Conservation (phyloP, 2,329 filamentous ascomycete species). For the Trichoderma atroviride region DNA sequence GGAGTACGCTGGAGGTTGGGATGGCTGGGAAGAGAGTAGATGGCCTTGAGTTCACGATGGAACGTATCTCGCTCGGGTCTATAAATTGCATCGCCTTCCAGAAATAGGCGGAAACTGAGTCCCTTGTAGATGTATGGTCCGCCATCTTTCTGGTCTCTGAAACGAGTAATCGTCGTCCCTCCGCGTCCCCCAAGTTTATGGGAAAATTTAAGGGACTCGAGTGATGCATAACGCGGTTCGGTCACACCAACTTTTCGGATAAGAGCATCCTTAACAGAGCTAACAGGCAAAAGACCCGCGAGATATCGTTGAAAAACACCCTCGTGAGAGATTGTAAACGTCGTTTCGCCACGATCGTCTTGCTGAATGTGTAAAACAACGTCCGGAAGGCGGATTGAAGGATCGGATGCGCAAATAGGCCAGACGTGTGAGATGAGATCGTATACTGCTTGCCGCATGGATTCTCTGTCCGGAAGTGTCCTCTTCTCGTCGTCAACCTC, state of each 20-base stretch:
- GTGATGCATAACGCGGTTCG: background rate
- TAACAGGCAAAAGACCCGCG: background rate
- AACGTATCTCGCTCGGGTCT: background rate
- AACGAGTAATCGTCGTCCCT: background rate
- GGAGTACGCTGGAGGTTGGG: background rate
- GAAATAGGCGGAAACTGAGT: conserved; percentile 1
- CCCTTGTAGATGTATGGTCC: background rate
- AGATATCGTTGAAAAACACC: background rate
- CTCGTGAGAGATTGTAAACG: background rate
- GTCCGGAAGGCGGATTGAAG: background rate
- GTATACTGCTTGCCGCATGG: background rate
- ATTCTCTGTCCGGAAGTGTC: background rate
- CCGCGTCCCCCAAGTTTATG: background rate
- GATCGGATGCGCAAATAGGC: background rate
- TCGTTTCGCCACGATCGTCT: background rate
- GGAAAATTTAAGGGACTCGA: background rate
- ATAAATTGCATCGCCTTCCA: background rate
- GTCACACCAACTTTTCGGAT: background rate
- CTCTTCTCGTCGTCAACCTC: background rate
- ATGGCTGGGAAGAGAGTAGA: background rate
- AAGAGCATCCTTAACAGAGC: background rate
- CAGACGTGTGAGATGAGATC: background rate
- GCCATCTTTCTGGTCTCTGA: background rate
- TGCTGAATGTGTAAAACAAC: background rate
- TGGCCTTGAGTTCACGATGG: background rate